Percentiles rank a stretch among this genome's conserved stretches.
Evolutionary conservation across 345 rosid species (phyloP).

Genomic region (Arabidopsis thaliana): DNA sequence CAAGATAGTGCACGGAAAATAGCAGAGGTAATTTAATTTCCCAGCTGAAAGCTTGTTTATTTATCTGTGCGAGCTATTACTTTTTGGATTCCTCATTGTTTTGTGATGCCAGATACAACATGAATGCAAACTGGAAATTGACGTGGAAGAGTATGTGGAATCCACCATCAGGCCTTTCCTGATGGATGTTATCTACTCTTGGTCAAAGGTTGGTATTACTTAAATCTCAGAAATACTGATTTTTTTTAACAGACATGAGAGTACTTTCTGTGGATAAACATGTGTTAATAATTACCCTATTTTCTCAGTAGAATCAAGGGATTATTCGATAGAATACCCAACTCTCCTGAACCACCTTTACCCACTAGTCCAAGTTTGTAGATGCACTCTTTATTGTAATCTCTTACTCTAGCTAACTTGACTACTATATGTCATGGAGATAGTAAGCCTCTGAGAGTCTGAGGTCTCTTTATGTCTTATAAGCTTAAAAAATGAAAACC

Average conservation of each 20-base stretch:
- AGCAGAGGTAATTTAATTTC: conserved; percentile 70
- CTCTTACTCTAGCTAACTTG: neutral
- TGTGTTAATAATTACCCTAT: neutral
- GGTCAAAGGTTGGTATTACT: conserved; percentile 81
- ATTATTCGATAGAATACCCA: neutral
- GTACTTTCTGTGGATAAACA: neutral
- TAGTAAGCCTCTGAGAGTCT: conserved; percentile 8
- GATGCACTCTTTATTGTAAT: neutral
- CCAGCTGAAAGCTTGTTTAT: conserved; percentile 19
- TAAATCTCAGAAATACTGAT: conserved; percentile 24
- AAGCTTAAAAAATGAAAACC: conserved; percentile 8
- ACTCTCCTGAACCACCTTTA: neutral
- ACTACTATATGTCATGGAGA: conserved; percentile 9
- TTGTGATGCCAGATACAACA: conserved; percentile 73
- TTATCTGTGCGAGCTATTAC: neutral
- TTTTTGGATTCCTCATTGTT: conserved; percentile 12
- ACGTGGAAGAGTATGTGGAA: conserved; percentile 93
- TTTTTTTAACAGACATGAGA: neutral
- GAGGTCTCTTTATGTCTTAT: neutral
- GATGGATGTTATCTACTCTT: conserved; percentile 96
- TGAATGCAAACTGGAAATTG: conserved; percentile 92
- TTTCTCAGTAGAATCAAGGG: neutral
- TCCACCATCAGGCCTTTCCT: conserved; percentile 91
- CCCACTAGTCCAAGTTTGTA: neutral
- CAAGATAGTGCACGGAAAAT: conserved; percentile 95